Base-by-base conservation (phyloP, 1,284 basidiomycete genomes). In the Trametes pubescens region DNA sequence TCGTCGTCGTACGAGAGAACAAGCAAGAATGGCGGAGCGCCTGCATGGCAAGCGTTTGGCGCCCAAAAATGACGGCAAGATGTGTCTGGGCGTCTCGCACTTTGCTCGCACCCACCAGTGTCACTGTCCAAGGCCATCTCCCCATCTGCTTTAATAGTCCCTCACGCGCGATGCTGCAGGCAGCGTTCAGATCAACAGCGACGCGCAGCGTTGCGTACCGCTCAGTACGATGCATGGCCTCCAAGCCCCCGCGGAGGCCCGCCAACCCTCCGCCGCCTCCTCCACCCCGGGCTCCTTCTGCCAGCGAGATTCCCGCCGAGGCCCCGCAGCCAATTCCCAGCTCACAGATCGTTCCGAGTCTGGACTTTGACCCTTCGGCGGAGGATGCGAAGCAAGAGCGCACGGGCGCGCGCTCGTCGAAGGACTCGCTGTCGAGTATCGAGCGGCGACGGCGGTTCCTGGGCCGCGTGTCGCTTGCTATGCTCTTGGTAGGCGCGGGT, bases 321-420 rank as follows among this genome's bases (percentile, higher is more conserved):
- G 61, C 64, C 9, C 57, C 65, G 24, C 62, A 55, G 21, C 63
- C 63, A n/a, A 14, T 51, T n/a, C 44, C 62, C 18, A 54, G 58
- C 48, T 61, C 61, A 22, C 71, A 72, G 24, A 65, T 70, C 2
- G 65, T 76, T 4, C 73, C 74, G 6, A 76, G 75, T 51, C 57
- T 76, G 26, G 75, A 76, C 54, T 75, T 76, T 51, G 66, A 71
- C 26, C 75, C 75, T 0, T 61, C 61, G 38, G 75, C 71, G 49
- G 66, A 65, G 55, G 66, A 69, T 38, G 60, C 62, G 18, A 55
- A 59, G 52, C 65, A 61, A 26, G 74, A 73, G 61, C 70, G 84
- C 51, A 93, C 91, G 0, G 90, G 91, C 22, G 92, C 92, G 57
- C 82, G 81, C 72, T 92, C 91, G 2, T 88, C 90, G 2, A 89